Base-by-base conservation (phyloP, 352 stramenopile species). In the Phytopythium mirpurense region DNA sequence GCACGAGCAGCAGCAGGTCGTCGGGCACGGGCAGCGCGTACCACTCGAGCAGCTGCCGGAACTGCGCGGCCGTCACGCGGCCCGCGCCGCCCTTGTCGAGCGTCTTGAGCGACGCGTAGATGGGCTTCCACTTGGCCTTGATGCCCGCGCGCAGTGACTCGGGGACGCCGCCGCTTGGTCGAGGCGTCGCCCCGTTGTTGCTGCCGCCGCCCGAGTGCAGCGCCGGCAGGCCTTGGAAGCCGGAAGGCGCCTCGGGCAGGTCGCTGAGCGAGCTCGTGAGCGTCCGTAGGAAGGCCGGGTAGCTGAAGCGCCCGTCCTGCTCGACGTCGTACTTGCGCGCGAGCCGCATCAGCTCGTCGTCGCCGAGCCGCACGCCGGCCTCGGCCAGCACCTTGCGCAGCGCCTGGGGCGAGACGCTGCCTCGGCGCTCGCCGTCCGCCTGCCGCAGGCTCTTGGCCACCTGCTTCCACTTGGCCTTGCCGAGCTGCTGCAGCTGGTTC, bases 321-420 rank as follows among this genome's bases (percentile, higher is more conserved):
- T 90, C 73, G 0, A 79, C 59, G 57, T 90, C 80, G 51, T 90
- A 91, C 54, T 91, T 91, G 54, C 84, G 68, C 50, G 82, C 70
- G n/a, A 91, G 65, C 1, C 76, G 75, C 19, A 81, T 58, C 12
- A 86, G 38, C 27, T 88, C 80, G 63, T 91, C 80, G 18, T 76
- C 63, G 21, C 78, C 67, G 1, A 91, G 54, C 14, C 66, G 54
- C 16, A 91, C 61, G 16, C 78, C 69, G 0, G 83, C 46, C 24
- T 86, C 72, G 5, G 67, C 65, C 1, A 91, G 59, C 12, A 91
- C 80, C 46, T 91, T 91, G 15, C 68, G 65, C 49, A 88, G 81
- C 2, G 75, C 75, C 4, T 60, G 58, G 3, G 70, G 59, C 0
- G 62, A 75, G 3, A 88, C 65, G 7, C 61, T 71, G 12, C 80